Percentiles rank a stretch among this genome's conserved stretches.
Evolutionary conservation across 129 eudicot species (phyloP).

Genomic region (Artemisia tridentata): DNA sequence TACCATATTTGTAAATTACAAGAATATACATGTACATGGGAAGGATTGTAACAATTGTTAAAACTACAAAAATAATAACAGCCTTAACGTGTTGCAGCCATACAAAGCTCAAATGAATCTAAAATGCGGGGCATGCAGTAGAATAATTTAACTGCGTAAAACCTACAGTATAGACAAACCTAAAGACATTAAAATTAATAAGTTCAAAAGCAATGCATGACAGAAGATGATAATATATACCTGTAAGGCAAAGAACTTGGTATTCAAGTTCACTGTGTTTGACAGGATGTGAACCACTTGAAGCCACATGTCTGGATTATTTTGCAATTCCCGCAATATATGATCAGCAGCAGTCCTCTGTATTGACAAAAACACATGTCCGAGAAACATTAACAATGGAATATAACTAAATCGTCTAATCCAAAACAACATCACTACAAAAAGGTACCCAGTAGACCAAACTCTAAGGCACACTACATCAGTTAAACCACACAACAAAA

Average conservation of each 20-base stretch:
- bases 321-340: constrained; percentile 84
- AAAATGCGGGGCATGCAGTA: no score
- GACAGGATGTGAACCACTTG: constrained; percentile 97
- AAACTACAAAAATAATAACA: no score
- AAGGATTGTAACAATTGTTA: no score
- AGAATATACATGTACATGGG: no score
- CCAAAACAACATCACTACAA: not conserved
- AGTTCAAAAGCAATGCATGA: not conserved
- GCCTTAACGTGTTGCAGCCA: no score
- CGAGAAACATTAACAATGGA: not conserved
- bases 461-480: constrained; percentile 12
- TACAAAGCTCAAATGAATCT: no score
- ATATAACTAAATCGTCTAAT: not conserved
- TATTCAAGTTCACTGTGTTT: constrained; percentile 69
- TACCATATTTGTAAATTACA: no score
- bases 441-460: not conserved
- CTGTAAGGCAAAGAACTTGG: constrained; percentile 96
- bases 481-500: not conserved
- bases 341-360: constrained; percentile 98
- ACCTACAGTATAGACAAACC: no score
- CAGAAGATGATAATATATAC: constrained; percentile 30
- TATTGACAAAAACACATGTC: constrained; percentile 9
- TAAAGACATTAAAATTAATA: no score
- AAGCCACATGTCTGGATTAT: constrained; percentile 98
- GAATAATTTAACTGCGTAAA: no score